Percentiles rank a stretch among this genome's conserved stretches.
Evolutionary conservation across 257 asterid genomes (phyloP).

Genomic region (Solanum rostratum): DNA sequence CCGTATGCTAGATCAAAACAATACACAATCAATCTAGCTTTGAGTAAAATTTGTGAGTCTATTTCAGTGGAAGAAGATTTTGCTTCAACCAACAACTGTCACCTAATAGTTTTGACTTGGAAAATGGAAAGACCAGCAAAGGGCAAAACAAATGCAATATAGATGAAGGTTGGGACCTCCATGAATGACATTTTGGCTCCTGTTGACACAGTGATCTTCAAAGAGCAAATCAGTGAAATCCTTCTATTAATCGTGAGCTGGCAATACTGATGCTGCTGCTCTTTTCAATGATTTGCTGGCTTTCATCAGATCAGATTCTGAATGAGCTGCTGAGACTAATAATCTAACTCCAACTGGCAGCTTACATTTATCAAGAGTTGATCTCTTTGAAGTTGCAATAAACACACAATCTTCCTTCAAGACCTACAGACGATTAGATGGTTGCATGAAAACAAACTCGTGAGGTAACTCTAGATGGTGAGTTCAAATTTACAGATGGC

Average conservation of each 20-base stretch:
- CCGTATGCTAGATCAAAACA: background rate
- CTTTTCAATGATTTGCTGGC: slow-evolving; percentile 55
- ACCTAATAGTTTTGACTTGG: background rate
- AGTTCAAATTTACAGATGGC: background rate
- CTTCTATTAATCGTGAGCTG: slow-evolving; percentile 1
- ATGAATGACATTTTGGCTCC: background rate
- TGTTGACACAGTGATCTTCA: background rate
- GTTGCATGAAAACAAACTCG: background rate
- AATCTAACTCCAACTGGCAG: slow-evolving; percentile 70
- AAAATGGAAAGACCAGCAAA: background rate
- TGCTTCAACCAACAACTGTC: background rate
- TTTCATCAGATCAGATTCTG: slow-evolving; percentile 54
- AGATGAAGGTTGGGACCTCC: background rate
- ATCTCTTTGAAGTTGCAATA: slow-evolving; percentile 60
- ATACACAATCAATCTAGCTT: background rate
- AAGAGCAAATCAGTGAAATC: background rate
- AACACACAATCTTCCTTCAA: slow-evolving; percentile 56
- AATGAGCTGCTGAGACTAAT: slow-evolving; percentile 70
- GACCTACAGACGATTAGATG: slow-evolving; percentile 26
- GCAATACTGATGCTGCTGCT: slow-evolving; percentile 28
- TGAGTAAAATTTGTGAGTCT: background rate
- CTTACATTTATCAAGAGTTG: slow-evolving; percentile 70
- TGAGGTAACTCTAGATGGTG: background rate
- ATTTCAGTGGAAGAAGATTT: background rate
- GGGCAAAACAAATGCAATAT: background rate